phyloP scores from a whole-genome alignment of 768 basidiomycete species.

The Podaxis pistillaris region DNA sequence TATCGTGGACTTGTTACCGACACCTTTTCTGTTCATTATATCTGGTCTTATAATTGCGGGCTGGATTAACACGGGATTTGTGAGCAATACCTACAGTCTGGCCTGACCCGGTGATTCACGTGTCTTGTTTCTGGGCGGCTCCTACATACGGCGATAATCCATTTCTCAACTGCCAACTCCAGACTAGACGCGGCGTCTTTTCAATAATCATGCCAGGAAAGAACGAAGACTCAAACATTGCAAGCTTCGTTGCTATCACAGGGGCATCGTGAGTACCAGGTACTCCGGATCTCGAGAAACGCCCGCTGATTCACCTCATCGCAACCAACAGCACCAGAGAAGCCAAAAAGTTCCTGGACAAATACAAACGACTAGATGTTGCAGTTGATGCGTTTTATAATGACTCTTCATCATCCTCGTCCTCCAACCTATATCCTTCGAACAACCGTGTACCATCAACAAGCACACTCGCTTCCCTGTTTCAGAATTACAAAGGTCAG shows the following conservation, averaged over 20 bases:
- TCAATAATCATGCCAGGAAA: constrained; percentile 34
- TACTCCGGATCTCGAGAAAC: background rate
- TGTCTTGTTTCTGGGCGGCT: background rate
- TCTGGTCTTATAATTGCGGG: background rate
- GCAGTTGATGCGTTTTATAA: constrained; percentile 75
- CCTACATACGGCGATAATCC: constrained; percentile 6
- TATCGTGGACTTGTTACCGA: background rate
- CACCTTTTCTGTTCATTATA: background rate
- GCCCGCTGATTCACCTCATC: constrained; percentile 22
- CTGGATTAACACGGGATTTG: background rate
- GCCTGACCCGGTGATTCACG: constrained; percentile 11
- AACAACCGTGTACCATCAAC: constrained; percentile 39
- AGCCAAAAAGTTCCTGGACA: constrained; percentile 67
- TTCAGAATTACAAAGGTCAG: constrained; percentile 69
- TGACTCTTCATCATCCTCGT: constrained; percentile 28
- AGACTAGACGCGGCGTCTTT: background rate
- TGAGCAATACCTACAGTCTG: constrained; percentile 1
- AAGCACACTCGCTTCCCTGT: constrained; percentile 54
- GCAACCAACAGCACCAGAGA: constrained; percentile 43
- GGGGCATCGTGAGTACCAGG: constrained; percentile 61
- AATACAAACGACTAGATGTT: constrained; percentile 66
- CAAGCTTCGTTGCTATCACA: constrained; percentile 66
- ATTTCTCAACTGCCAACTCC: constrained; percentile 8
- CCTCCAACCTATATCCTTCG: constrained; percentile 10
- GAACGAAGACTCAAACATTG: constrained; percentile 48